Base-by-base conservation (phyloP, 2,329 filamentous ascomycete species). In the Alternaria gansuensis region DNA sequence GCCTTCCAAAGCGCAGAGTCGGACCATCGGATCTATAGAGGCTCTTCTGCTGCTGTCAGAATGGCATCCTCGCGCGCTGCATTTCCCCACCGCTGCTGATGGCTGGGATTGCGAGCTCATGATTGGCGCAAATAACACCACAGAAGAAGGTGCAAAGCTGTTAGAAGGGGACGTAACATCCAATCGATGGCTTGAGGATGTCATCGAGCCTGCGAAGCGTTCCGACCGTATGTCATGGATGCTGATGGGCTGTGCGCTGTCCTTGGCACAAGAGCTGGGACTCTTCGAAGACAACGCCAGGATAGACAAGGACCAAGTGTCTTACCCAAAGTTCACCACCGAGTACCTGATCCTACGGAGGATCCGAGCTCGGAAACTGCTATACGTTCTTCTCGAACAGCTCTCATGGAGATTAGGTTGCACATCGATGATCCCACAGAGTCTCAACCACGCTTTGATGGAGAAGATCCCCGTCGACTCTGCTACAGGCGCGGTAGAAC, bases 201-300 rank as follows among this genome's bases (percentile, higher is more conserved):
- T 86, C 34, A 82, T 85, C 39, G 80, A 84, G 39, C 83, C 84
- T 2, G 82, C 84, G 2, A 81, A 81, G 58, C 76, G 82, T 54
- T 86, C 82, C 0, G 84, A 86, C 64, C 80, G 84, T 3, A 86
- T 87, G 84, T 86, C 84, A 0, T 87, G 84, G 84, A 86, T 85
- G 81, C 66, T 86, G 21, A 79, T 87, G 39, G 84, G 84, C 2
- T 82, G 81, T 63, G 84, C 82, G 0, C 66, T 84, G 24, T 83
- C 82, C 3, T 74, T 86, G 11, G 81, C 82, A 1, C 82, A 85
- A 51, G 83, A 85, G 61, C 72, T 85, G 24, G 80, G 83, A 2
- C 75, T 85, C n/a, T 81, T 84, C 59, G 78, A 83, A 49, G 76
- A 80, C 31, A 72, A 72, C 33, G 65, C 71, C 9, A 75, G 71